Base-by-base conservation (phyloP, 169 alveolate species). In the Cryptosporidium ryanae region DNA sequence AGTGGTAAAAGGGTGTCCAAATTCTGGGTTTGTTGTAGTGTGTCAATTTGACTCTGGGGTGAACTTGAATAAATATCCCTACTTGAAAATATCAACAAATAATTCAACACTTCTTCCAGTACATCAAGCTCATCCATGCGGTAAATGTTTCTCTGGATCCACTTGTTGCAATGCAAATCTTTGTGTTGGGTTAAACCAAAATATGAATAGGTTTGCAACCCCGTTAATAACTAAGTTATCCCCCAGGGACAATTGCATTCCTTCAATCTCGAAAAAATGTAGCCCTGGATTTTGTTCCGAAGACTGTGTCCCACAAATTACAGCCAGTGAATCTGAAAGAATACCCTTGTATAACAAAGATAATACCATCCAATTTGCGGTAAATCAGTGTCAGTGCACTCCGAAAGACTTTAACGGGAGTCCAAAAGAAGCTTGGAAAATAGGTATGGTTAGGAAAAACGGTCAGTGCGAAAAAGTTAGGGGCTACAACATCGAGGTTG, bases 41-140 rank as follows among this genome's bases (percentile, higher is more conserved):
- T 76, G 87, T 48, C 87, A 76, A 61, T 76, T 76, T 61, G 87
- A 76, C 18, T 76, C 87, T 43, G 76, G 65, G 25, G 76, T 76
- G 8, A 55, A 76, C 46, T 43, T 76, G 48, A 76, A 59, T 55
- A 76, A 43, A n/a, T 61, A 55, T 61, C 87, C 87, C 6, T 76
- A 59, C 43, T 32, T 43, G 4, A 57, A 32, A 32, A 76, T 76
- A 12, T 38, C 55, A 8, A 65, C 50, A 32, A 48, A 49, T 0
- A 38, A 76, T 31, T 31, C 29, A n/a, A 38, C 64, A 21, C 18
- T 32, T 2, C 21, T 48, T 13, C 25, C 68, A 25, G 50, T n/a
- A 32, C 34, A 34, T 15, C 87, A 76, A 46, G 87, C 87, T 7
- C 87, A 76, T 61, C 87, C 87, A n/a, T 76, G 87, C n/a, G 71